These are phyloP conservation scores for Neckera pumila DNA, from an alignment of 225 moss, liverwort and hornwort species.

Conservation along the genomic window DNA sequence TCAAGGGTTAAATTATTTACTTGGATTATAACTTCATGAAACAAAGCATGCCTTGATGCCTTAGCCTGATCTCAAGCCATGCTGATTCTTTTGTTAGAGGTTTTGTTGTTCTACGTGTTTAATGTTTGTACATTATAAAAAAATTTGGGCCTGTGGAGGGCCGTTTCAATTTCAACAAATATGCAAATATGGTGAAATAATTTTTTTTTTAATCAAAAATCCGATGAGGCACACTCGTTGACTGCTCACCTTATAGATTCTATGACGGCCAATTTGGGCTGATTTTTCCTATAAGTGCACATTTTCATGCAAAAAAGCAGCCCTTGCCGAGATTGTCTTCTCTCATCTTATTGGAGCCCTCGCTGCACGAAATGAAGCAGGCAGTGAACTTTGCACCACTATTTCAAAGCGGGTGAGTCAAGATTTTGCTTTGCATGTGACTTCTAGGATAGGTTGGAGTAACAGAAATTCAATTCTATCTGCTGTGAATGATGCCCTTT, in stretches of 20 bases:
- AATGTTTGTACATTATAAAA: background rate
- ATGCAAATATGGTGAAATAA: no score
- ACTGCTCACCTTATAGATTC: no score
- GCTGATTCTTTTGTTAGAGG: background rate
- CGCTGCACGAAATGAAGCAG: conserved; percentile 50
- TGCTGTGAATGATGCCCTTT: background rate
- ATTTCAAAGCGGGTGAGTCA: conserved; percentile 61
- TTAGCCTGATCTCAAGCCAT: background rate
- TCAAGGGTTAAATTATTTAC: background rate
- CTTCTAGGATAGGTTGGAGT: background rate
- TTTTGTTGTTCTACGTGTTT: background rate
- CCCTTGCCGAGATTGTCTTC: conserved; percentile 76
- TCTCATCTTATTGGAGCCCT: conserved; percentile 62
- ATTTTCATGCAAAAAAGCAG: no score
- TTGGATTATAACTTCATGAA: background rate
- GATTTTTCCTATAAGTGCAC: no score
- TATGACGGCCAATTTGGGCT: no score
- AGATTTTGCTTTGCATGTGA: background rate
- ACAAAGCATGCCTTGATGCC: background rate
- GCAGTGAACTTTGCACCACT: conserved; percentile 36
- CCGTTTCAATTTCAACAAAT: no score
- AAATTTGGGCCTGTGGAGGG: no score
- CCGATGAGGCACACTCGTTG: no score
- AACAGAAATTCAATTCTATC: background rate
- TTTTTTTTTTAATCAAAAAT: no score